phyloP scores from a whole-genome alignment of 148 eudicot species.

The Rhododendron mucronatum region DNA sequence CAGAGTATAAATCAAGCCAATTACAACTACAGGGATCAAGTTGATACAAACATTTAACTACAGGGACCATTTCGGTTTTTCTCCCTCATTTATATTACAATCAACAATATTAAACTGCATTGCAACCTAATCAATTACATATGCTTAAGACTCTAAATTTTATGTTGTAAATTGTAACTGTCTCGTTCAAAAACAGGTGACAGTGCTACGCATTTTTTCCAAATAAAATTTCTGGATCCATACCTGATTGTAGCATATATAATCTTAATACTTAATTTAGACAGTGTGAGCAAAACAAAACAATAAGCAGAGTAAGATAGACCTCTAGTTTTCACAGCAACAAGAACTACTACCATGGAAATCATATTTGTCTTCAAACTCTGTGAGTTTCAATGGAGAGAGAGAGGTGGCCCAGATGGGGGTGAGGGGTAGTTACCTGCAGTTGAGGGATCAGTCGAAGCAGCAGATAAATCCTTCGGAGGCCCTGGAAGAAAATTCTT shows the following conservation, averaged over 20 bases:
- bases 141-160: neutral
- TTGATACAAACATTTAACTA: too few relatives aligned
- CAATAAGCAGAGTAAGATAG: neutral
- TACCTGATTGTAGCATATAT: neutral
- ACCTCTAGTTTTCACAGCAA: neutral
- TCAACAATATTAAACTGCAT: neutral
- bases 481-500: conserved; percentile 41
- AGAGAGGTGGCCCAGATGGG: too few relatives aligned
- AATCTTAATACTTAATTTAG: neutral
- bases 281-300: neutral
- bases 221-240: neutral
- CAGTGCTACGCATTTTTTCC: neutral
- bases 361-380: neutral
- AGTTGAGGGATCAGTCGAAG: conserved; percentile 40
- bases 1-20: too few relatives aligned
- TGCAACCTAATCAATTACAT: neutral
- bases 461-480: conserved; percentile 44
- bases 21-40: too few relatives aligned
- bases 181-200: neutral
- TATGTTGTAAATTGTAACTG: neutral
- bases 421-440: conserved; percentile 27
- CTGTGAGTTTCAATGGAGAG: neutral
- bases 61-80: too few relatives aligned
- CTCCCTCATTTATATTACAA: neutral
- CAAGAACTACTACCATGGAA: neutral